A percentile compares a stretch with the other conserved stretches of the same genome.
Conservation (phyloP, 306 rosid species). For the Prunus campanulata region DNA sequence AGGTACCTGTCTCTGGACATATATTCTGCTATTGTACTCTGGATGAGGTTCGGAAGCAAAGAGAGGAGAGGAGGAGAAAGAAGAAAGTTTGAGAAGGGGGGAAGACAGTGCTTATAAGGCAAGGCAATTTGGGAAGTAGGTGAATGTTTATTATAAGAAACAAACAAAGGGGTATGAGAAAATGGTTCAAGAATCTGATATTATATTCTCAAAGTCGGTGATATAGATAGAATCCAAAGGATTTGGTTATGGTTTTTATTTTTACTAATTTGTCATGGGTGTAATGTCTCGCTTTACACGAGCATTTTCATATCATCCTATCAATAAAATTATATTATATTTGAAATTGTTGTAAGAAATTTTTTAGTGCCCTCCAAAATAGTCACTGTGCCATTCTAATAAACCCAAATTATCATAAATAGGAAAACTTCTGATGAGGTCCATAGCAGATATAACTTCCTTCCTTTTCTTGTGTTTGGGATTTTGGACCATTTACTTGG, state of each 20-base stretch:
- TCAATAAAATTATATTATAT: neutral
- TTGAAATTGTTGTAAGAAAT: no score
- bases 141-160: constrained; percentile 41
- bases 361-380: no score
- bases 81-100: constrained; percentile 24
- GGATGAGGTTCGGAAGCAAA: constrained; percentile 11
- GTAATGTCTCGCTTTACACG: neutral
- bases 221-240: constrained; percentile 12
- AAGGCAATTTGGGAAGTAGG: constrained; percentile 36
- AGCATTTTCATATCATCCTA: neutral
- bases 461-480: no score
- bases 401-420: neutral
- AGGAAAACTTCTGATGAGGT: no score
- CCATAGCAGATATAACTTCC: no score
- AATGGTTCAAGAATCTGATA: constrained; percentile 21
- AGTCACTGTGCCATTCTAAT: neutral
- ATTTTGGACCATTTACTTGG: no score
- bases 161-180: constrained; percentile 23
- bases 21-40: constrained; percentile 20
- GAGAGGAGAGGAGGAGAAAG: neutral
- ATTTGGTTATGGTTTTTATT: neutral
- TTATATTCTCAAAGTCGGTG: constrained; percentile 19
- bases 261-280: neutral
- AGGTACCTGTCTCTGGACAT: constrained; percentile 63
- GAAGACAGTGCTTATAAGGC: constrained; percentile 42